Percentiles rank a stretch among this genome's conserved stretches.
Conservation (phyloP, 1,139 yeast genomes). For the Magnusiomyces paraingens region DNA sequence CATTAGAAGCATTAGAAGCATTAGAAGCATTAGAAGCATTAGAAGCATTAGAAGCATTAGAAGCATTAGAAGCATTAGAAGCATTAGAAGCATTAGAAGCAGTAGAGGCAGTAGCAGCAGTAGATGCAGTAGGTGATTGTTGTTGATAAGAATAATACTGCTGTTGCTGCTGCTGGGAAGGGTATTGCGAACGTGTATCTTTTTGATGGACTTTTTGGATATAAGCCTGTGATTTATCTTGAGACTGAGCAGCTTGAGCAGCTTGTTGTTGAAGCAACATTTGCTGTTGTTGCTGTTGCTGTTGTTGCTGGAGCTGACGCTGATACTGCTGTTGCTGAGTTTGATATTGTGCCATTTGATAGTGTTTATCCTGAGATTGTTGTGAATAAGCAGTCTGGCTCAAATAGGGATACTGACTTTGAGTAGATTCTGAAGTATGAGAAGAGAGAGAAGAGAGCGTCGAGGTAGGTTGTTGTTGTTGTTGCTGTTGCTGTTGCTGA, state of each 20-base stretch:
- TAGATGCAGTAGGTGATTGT: background rate
- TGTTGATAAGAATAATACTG: background rate
- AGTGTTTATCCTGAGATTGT: too few species aligned
- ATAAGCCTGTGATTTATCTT: background rate
- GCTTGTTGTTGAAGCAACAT: background rate
- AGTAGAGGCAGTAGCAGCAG: too few species aligned
- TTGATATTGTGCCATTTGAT: background rate
- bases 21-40: too few species aligned
- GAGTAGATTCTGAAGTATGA: background rate
- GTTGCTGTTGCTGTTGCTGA: constrained; percentile 4
- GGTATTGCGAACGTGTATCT: background rate
- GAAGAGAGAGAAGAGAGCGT: background rate
- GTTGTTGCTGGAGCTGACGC: background rate
- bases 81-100: too few species aligned
- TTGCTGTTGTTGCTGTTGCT: constrained; percentile 1
- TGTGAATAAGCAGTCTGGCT: background rate
- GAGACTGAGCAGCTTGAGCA: background rate
- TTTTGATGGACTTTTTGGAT: background rate
- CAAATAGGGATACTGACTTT: background rate
- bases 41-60: too few species aligned
- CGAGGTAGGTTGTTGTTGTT: background rate
- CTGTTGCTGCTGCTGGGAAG: background rate
- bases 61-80: too few species aligned
- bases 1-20: too few species aligned
- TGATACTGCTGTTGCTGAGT: background rate